Evolutionary conservation across 129 eudicot genomes (phyloP).

Genomic region (Pseudognaphalium luteoalbum): DNA sequence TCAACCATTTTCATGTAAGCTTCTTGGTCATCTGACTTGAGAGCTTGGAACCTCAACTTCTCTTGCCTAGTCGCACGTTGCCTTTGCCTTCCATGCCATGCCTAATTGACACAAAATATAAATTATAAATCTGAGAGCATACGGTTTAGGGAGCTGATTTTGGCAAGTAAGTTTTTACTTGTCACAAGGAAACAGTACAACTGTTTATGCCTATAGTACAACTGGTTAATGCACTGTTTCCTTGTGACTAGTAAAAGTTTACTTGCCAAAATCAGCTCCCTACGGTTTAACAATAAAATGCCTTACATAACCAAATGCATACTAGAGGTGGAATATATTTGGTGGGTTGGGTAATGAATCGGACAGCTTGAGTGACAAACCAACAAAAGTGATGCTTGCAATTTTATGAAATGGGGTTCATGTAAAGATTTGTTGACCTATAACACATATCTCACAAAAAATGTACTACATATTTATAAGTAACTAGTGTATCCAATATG

Average conservation of each 20-base stretch:
- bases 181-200: too few relatives aligned
- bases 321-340: not conserved
- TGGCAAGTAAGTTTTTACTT: too few relatives aligned
- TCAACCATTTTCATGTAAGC: slow-evolving; percentile 99
- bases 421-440: too few relatives aligned
- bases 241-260: too few relatives aligned
- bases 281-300: slow-evolving; percentile 4
- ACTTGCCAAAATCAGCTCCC: too few relatives aligned
- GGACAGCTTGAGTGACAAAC: too few relatives aligned
- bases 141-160: too few relatives aligned
- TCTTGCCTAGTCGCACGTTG: slow-evolving; percentile 94
- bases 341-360: too few relatives aligned
- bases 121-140: slow-evolving; percentile 5
- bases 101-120: slow-evolving; percentile 42
- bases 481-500: not conserved
- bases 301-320: not conserved
- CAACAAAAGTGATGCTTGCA: too few relatives aligned
- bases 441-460: not conserved
- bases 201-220: too few relatives aligned
- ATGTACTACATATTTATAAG: not conserved
- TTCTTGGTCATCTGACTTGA: slow-evolving; percentile 94
- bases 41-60: slow-evolving; percentile 94
- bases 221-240: too few relatives aligned
- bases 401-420: too few relatives aligned
- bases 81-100: slow-evolving; percentile 99